These are phyloP conservation scores for Alternaria dauci DNA, from an alignment of 2,329 filamentous ascomycete species.

Conservation along the genomic window DNA sequence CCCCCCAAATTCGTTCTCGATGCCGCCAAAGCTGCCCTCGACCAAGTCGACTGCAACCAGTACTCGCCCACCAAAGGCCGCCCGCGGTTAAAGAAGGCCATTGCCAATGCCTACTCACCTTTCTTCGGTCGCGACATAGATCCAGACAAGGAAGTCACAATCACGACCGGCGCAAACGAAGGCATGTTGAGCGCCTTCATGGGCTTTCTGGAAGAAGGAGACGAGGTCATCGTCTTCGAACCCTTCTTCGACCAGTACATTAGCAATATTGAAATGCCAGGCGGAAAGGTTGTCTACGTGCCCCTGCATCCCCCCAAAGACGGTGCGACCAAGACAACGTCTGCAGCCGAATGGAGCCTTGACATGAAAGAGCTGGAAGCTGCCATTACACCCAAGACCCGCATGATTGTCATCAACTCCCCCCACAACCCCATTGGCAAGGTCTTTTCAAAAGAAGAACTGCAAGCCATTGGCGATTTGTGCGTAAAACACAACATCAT, in stretches of 20 bases:
- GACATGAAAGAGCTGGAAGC: constrained; percentile 83
- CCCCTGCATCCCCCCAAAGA: constrained; percentile 89
- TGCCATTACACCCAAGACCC: constrained; percentile 84
- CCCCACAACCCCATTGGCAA: constrained; percentile 97
- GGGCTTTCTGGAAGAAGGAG: constrained; percentile 92
- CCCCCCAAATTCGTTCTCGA: constrained; percentile 89
- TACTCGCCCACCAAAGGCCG: constrained; percentile 96
- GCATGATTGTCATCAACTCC: constrained; percentile 94
- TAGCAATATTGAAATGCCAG: constrained; percentile 98
- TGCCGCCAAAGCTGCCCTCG: constrained; percentile 87
- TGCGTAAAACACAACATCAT: constrained; percentile 94
- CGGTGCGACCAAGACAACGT: constrained; percentile 80
- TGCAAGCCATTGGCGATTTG: constrained; percentile 83
- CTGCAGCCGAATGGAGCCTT: constrained; percentile 86
- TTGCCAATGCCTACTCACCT: constrained; percentile 90
- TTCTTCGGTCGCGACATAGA: constrained; percentile 84
- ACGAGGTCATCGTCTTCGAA: constrained; percentile 98
- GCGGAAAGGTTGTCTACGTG: constrained; percentile 93
- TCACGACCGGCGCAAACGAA: constrained; percentile 92
- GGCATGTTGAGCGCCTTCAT: constrained; percentile 97
- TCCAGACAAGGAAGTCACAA: constrained; percentile 90
- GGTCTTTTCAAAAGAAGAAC: constrained; percentile 85
- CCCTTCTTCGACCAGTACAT: constrained; percentile 99
- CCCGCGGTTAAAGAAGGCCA: constrained; percentile 88
- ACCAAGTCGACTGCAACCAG: constrained; percentile 96